Evolutionary conservation across 2,329 filamentous ascomycete genomes (phyloP).

Genomic region (Alternaria sp.): DNA sequence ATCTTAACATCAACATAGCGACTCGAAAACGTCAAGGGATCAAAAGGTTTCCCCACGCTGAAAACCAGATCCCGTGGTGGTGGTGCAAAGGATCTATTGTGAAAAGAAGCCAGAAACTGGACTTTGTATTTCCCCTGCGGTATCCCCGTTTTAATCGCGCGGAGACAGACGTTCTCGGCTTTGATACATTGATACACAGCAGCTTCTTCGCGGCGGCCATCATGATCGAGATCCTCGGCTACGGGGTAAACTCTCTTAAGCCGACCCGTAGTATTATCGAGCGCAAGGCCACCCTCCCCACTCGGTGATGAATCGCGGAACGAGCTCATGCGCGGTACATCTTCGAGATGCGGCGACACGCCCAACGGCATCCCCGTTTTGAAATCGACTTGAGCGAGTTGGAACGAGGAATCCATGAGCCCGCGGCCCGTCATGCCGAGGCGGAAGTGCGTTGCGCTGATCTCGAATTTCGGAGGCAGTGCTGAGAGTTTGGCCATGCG

Average conservation of each 20-base stretch:
- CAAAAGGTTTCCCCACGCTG: slow-evolving; percentile 51
- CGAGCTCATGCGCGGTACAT: slow-evolving; percentile 34
- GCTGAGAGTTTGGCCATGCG: slow-evolving; percentile 50
- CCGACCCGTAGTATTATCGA: slow-evolving; percentile 35
- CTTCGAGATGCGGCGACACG: slow-evolving; percentile 28
- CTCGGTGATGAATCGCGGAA: slow-evolving; percentile 41
- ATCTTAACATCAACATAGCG: slow-evolving; percentile 52
- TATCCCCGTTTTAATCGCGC: slow-evolving; percentile 49
- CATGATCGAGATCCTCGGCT: slow-evolving; percentile 48
- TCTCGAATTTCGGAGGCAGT: slow-evolving; percentile 49
- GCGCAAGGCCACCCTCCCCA: slow-evolving; percentile 43
- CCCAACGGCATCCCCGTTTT: slow-evolving; percentile 49
- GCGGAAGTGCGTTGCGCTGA: slow-evolving; percentile 43
- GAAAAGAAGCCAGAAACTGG: slow-evolving; percentile 48
- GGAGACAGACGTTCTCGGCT: slow-evolving; percentile 47
- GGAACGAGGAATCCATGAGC: slow-evolving; percentile 44
- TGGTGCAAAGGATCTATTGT: slow-evolving; percentile 27
- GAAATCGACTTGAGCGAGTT: slow-evolving; percentile 49
- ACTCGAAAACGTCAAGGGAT: slow-evolving; percentile 40
- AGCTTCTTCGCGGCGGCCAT: slow-evolving; percentile 48
- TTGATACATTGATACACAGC: slow-evolving; percentile 47
- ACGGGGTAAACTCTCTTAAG: slow-evolving; percentile 47
- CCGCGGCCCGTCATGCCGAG: slow-evolving; percentile 46
- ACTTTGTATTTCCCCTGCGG: slow-evolving; percentile 51
- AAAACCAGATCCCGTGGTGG: slow-evolving; percentile 50